Percentiles rank a stretch among this genome's conserved stretches.
These are phyloP conservation scores for Cercospora citrullina DNA, from an alignment of 2,329 filamentous ascomycete species.

Conservation along the genomic window DNA sequence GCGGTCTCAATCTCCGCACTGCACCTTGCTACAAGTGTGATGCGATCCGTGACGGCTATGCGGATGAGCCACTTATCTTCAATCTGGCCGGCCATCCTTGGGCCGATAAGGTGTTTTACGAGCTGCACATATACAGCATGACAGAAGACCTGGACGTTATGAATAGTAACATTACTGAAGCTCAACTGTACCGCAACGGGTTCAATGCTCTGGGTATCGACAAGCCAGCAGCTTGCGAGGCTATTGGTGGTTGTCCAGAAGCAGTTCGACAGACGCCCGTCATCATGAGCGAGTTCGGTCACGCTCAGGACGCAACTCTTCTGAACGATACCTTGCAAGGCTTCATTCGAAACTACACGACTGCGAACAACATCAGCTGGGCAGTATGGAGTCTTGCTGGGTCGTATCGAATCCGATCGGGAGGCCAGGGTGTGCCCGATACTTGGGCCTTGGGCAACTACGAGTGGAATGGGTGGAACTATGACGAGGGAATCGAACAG, in stretches of 20 bases:
- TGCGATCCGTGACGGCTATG: slow-evolving; percentile 45
- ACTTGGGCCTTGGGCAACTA: slow-evolving; percentile 53
- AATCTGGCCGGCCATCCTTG: slow-evolving; percentile 50
- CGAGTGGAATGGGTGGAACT: slow-evolving; percentile 52
- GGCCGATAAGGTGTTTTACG: slow-evolving; percentile 52
- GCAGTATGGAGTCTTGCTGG: slow-evolving; percentile 54
- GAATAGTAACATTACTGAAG: slow-evolving; percentile 51
- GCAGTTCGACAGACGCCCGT: slow-evolving; percentile 41
- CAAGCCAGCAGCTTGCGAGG: slow-evolving; percentile 40
- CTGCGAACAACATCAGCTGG: slow-evolving; percentile 51
- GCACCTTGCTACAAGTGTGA: slow-evolving; percentile 45
- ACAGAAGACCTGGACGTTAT: slow-evolving; percentile 43
- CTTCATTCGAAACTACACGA: slow-evolving; percentile 50
- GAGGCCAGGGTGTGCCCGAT: slow-evolving; percentile 49
- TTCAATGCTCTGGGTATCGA: slow-evolving; percentile 50
- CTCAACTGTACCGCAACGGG: slow-evolving; percentile 52
- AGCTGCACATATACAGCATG: slow-evolving; percentile 49
- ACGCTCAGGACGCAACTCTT: slow-evolving; percentile 42
- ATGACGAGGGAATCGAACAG: slow-evolving; percentile 48
- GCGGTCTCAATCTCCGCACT: slow-evolving; percentile 40
- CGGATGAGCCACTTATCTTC: slow-evolving; percentile 49
- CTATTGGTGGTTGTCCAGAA: slow-evolving; percentile 39
- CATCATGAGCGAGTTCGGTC: slow-evolving; percentile 43
- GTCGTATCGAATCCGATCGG: slow-evolving; percentile 49
- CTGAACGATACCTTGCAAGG: slow-evolving; percentile 50